Evolutionary conservation across 2,329 filamentous ascomycete genomes (phyloP).

Genomic region (Fusarium albosuccineum): DNA sequence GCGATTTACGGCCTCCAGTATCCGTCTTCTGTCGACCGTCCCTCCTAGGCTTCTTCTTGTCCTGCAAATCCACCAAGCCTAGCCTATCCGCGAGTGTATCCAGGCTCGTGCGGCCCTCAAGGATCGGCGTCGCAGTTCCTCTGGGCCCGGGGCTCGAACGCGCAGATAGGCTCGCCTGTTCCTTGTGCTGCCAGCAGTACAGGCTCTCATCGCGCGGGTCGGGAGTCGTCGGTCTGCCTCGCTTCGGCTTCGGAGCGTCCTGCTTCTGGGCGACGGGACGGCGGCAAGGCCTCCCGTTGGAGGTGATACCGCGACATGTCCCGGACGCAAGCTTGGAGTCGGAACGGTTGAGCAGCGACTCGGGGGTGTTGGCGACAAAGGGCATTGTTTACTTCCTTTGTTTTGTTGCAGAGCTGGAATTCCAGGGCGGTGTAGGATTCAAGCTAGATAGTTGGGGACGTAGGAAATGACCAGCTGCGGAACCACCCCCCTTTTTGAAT

Average conservation of each 20-base stretch:
- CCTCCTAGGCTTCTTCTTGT: slow-evolving; percentile 48
- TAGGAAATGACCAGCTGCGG: not conserved
- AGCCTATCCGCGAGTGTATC: slow-evolving; percentile 88
- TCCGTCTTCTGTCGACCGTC: slow-evolving; percentile 21
- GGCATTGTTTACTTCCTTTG: slow-evolving; percentile 48
- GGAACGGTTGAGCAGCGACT: slow-evolving; percentile 80
- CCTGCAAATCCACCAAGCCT: slow-evolving; percentile 77
- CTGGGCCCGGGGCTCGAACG: slow-evolving; percentile 61
- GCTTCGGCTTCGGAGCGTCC: slow-evolving; percentile 32
- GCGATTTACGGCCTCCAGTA: slow-evolving; percentile 44
- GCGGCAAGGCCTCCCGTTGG: slow-evolving; percentile 85
- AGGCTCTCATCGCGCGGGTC: slow-evolving; percentile 71
- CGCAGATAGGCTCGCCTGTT: slow-evolving; percentile 74
- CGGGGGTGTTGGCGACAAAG: slow-evolving; percentile 74
- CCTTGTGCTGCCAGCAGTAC: slow-evolving; percentile 97
- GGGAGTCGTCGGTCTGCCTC: slow-evolving; percentile 47
- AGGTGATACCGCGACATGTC: slow-evolving; percentile 90
- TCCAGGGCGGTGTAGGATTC: not conserved
- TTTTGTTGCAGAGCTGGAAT: not conserved
- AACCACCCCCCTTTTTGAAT: not conserved
- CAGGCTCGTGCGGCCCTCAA: slow-evolving; percentile 79
- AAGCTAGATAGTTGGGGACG: not conserved
- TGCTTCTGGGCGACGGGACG: slow-evolving; percentile 69
- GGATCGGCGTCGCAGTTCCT: slow-evolving; percentile 62
- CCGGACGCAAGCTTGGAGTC: slow-evolving; percentile 87